Conservation (phyloP, 164 flowering plant genomes). For the Berberis thunbergii region DNA sequence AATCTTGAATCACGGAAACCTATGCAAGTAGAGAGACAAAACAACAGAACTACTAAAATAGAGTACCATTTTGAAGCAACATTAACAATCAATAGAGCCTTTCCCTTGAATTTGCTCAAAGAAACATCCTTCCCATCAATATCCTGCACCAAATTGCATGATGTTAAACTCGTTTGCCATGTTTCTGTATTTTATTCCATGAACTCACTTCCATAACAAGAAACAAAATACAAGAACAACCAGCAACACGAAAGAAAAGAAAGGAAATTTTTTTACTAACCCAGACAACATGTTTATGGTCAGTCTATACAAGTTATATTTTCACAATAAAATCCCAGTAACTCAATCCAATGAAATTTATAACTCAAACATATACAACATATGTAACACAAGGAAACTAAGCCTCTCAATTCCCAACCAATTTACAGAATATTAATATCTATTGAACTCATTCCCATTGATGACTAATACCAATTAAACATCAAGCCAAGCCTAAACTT, state of each 20-base stretch:
- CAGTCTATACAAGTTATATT: not conserved
- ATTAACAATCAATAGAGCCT: slow-evolving; percentile 75
- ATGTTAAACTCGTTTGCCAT: not conserved
- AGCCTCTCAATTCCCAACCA: not conserved
- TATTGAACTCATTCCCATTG: not conserved
- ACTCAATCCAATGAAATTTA: no score
- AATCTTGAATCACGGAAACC: not conserved
- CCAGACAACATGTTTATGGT: no score
- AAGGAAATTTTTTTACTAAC: not conserved
- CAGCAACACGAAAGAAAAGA: not conserved
- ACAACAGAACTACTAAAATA: not conserved
- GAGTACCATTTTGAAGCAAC: slow-evolving; percentile 87
- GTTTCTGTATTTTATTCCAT: not conserved
- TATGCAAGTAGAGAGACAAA: not conserved
- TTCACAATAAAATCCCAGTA: not conserved
- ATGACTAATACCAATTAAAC: not conserved
- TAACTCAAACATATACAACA: no score
- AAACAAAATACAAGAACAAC: not conserved
- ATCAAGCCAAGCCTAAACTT: not conserved
- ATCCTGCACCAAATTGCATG: slow-evolving; percentile 45
- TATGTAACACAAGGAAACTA: no score
- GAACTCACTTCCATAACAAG: not conserved
- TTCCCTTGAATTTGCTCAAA: slow-evolving; percentile 79
- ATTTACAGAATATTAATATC: not conserved
- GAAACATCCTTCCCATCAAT: slow-evolving; percentile 75